Conservation (phyloP, 225 moss, liverwort and hornwort species). For the Antitrichia curtipendula region DNA sequence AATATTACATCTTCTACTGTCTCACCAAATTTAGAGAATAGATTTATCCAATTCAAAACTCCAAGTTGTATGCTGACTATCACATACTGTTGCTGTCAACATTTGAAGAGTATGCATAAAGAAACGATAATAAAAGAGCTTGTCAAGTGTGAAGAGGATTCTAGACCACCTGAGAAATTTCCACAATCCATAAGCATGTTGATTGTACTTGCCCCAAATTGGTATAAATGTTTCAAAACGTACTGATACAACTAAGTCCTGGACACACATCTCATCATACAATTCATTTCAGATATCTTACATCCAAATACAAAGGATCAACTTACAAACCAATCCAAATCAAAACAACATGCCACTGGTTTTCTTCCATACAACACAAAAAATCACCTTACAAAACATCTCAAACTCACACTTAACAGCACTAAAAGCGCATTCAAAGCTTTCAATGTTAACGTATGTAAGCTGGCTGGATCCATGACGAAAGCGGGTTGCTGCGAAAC, state of each 20-base stretch:
- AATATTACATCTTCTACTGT: neutral
- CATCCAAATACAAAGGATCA: neutral
- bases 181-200: neutral
- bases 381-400: neutral
- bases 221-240: neutral
- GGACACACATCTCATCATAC: neutral
- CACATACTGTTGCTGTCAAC: neutral
- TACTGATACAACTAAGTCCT: neutral
- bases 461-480: neutral
- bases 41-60: neutral
- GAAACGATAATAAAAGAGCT: neutral
- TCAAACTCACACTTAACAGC: neutral
- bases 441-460: neutral
- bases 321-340: neutral
- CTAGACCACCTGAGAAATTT: neutral
- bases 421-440: neutral
- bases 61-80: neutral
- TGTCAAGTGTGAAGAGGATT: too few relatives aligned
- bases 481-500: neutral
- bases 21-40: neutral
- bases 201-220: neutral
- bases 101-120: neutral
- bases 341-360: neutral
- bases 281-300: neutral
- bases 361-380: neutral